Conservation (phyloP, 1,139 yeast species). For the Geotrichum restrictum region DNA sequence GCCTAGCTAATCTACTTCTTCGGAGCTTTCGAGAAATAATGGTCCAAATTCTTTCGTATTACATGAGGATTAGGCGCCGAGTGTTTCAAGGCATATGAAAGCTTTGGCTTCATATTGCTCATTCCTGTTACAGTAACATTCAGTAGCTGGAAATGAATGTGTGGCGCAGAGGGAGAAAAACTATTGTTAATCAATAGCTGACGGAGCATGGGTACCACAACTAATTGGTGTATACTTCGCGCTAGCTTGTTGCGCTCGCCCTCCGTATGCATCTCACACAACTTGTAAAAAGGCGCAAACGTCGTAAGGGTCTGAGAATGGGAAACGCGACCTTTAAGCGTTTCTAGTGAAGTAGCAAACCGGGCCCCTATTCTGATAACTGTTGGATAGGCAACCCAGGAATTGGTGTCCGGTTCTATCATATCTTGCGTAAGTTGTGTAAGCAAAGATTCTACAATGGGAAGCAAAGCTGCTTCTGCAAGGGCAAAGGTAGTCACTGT, state of each 20-base stretch:
- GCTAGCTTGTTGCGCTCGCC: constrained; percentile 1
- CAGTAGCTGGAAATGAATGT: constrained; percentile 14
- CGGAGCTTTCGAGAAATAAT: constrained; percentile 1
- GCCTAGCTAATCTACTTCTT: not conserved
- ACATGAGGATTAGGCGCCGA: not conserved
- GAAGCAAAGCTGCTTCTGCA: constrained; percentile 24
- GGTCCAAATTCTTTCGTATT: not conserved
- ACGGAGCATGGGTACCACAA: constrained; percentile 12
- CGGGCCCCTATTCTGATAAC: constrained; percentile 26
- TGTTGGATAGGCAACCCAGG: constrained; percentile 29
- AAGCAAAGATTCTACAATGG: constrained; percentile 28
- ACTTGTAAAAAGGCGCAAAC: constrained; percentile 12
- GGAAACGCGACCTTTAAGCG: constrained; percentile 10
- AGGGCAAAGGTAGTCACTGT: constrained; percentile 20
- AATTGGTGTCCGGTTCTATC: constrained; percentile 23
- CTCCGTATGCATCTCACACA: constrained; percentile 3
- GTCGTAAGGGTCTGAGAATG: constrained; percentile 12
- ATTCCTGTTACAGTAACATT: constrained; percentile 18
- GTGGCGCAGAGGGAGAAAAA: not conserved
- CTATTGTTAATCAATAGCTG: not conserved
- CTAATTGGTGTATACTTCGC: constrained; percentile 2
- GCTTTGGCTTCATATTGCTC: constrained; percentile 5
- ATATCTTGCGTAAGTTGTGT: constrained; percentile 29
- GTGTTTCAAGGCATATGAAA: not conserved
- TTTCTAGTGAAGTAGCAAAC: constrained; percentile 6